These are phyloP conservation scores for Stachybotrys chartarum DNA, from an alignment of 2,329 filamentous ascomycete genomes.

Conservation along the genomic window DNA sequence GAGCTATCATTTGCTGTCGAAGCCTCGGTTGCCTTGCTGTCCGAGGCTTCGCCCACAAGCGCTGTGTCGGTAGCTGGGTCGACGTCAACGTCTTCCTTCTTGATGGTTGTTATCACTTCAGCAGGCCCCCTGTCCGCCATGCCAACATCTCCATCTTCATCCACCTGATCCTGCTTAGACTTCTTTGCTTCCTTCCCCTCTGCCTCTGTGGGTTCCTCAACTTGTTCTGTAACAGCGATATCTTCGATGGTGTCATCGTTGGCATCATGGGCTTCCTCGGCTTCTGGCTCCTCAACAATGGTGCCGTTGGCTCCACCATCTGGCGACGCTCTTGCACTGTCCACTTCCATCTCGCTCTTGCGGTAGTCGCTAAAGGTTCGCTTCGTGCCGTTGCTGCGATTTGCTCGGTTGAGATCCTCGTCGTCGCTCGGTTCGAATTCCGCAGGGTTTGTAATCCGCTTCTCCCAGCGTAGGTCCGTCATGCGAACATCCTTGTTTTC, in stretches of 20 bases:
- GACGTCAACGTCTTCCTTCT: slow-evolving; percentile 30
- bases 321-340: slow-evolving; percentile 30
- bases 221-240: slow-evolving; percentile 20
- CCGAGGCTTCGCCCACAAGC: slow-evolving; percentile 19
- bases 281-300: slow-evolving; percentile 16
- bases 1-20: slow-evolving; percentile 10
- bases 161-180: slow-evolving; percentile 24
- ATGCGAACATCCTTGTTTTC: slow-evolving; percentile 76
- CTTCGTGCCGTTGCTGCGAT: slow-evolving; percentile 43
- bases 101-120: slow-evolving; percentile 25
- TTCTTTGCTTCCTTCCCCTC: slow-evolving; percentile 7
- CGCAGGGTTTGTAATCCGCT: slow-evolving; percentile 66
- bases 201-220: slow-evolving; percentile 11
- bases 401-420: slow-evolving; percentile 67
- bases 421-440: slow-evolving; percentile 87
- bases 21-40: slow-evolving; percentile 12
- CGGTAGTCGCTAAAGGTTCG: slow-evolving; percentile 46
- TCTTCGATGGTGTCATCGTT: slow-evolving; percentile 39
- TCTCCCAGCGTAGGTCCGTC: slow-evolving; percentile 77
- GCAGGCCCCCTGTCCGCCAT: slow-evolving; percentile 34
- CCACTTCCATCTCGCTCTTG: slow-evolving; percentile 30
- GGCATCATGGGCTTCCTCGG: slow-evolving; percentile 24
- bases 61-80: slow-evolving; percentile 22
- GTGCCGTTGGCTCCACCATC: slow-evolving; percentile 25
- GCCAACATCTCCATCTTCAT: slow-evolving; percentile 43